Conservation (phyloP, 2,329 filamentous ascomycete genomes). For the Metarhizium anisopliae region DNA sequence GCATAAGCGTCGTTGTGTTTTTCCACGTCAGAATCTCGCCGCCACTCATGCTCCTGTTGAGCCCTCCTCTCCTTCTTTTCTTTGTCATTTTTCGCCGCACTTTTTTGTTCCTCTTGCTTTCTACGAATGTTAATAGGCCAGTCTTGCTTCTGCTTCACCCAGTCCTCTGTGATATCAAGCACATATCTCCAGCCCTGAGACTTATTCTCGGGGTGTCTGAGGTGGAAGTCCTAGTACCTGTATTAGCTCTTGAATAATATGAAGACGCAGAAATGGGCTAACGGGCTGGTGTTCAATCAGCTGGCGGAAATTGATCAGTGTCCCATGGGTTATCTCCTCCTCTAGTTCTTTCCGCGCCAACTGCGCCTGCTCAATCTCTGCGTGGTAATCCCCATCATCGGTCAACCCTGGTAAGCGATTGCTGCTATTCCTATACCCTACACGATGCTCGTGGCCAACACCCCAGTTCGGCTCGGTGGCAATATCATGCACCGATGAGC, state of each 20-base stretch:
- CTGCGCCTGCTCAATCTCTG: neutral
- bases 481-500: conserved; percentile 29
- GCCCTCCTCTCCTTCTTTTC: conserved; percentile 9
- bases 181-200: conserved; percentile 40
- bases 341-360: neutral
- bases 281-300: neutral
- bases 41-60: conserved; percentile 12
- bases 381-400: neutral
- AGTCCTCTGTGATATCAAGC: conserved; percentile 37
- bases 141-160: conserved; percentile 35
- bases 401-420: conserved; percentile 25
- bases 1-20: conserved; percentile 15
- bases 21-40: conserved; percentile 10
- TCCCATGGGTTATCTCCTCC: neutral
- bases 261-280: too few relatives aligned
- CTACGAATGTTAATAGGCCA: conserved; percentile 37
- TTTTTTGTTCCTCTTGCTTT: conserved; percentile 6
- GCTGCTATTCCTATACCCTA: conserved; percentile 24
- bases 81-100: neutral
- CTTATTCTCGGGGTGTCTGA: conserved; percentile 32
- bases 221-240: conserved; percentile 28
- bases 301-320: neutral
- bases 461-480: conserved; percentile 33
- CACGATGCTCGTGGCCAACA: conserved; percentile 25
- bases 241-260: too few relatives aligned